phyloP scores from a whole-genome alignment of 1,284 basidiomycete species.

The Boletus sp. region DNA sequence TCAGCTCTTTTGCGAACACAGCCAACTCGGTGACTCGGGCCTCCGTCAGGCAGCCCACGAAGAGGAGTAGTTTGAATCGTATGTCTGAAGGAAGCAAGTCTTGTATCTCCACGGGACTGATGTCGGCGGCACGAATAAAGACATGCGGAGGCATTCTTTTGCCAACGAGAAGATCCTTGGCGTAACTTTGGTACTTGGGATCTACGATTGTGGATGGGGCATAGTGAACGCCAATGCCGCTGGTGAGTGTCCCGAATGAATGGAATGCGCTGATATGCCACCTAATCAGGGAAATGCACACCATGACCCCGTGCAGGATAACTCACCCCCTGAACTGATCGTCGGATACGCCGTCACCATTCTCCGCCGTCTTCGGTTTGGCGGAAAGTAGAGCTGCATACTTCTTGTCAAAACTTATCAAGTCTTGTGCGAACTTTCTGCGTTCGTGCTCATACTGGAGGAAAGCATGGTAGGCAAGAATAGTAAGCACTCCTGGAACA shows the following conservation, averaged over 20 bases:
- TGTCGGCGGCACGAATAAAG: slow-evolving; percentile 68
- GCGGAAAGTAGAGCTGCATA: slow-evolving; percentile 75
- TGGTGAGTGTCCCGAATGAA: slow-evolving; percentile 60
- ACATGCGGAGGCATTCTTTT: slow-evolving; percentile 62
- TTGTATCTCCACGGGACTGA: slow-evolving; percentile 66
- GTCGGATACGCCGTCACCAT: slow-evolving; percentile 67
- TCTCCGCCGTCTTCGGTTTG: slow-evolving; percentile 63
- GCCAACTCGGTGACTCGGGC: not conserved
- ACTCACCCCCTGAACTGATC: slow-evolving; percentile 63
- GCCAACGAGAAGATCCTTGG: slow-evolving; percentile 53
- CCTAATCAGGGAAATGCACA: not conserved
- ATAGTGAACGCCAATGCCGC: slow-evolving; percentile 70
- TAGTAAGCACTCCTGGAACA: not conserved
- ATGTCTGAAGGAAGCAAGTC: slow-evolving; percentile 69
- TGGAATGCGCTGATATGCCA: slow-evolving; percentile 53
- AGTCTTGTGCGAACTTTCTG: slow-evolving; percentile 74
- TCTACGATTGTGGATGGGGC: slow-evolving; percentile 55
- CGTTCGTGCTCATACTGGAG: slow-evolving; percentile 72
- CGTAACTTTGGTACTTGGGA: slow-evolving; percentile 47
- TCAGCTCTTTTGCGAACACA: not conserved
- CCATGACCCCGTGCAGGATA: not conserved
- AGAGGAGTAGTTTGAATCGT: slow-evolving; percentile 74
- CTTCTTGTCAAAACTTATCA: slow-evolving; percentile 81
- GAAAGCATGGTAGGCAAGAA: not conserved
- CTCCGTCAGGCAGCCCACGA: slow-evolving; percentile 58